Evolutionary conservation across 768 basidiomycete species (phyloP).

Genomic region (Crassisporium funariophilum): DNA sequence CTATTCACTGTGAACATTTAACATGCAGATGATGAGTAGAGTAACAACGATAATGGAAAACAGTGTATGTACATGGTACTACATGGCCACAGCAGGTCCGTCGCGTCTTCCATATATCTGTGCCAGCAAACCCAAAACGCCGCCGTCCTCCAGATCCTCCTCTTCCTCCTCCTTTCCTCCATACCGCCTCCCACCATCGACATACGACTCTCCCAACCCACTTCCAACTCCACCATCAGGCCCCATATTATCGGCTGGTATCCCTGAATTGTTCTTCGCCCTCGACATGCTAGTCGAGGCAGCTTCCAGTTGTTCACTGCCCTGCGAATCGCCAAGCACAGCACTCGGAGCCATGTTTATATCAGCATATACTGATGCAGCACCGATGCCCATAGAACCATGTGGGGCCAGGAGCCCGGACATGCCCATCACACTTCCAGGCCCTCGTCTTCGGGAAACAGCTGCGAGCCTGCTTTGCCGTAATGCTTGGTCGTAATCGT

Average conservation of each 20-base stretch:
- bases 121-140: slow-evolving; percentile 81
- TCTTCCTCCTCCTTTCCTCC: slow-evolving; percentile 58
- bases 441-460: slow-evolving; percentile 45
- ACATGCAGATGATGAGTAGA: no score
- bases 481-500: slow-evolving; percentile 73
- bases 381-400: slow-evolving; percentile 29
- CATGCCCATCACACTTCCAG: slow-evolving; percentile 50
- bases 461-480: slow-evolving; percentile 63
- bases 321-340: slow-evolving; percentile 76
- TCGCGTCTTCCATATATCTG: slow-evolving; percentile 77
- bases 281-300: slow-evolving; percentile 2
- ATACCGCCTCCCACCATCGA: slow-evolving; percentile 56
- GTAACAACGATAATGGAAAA: no score
- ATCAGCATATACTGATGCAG: slow-evolving; percentile 51
- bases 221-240: slow-evolving; percentile 61
- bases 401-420: slow-evolving; percentile 50
- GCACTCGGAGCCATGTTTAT: slow-evolving; percentile 66
- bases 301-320: slow-evolving; percentile 13
- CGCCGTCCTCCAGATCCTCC: slow-evolving; percentile 72
- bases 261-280: slow-evolving; percentile 19
- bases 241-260: slow-evolving; percentile 49
- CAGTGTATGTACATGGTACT: no score
- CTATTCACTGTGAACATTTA: no score
- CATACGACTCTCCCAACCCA: slow-evolving; percentile 72
- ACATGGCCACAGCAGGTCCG: slow-evolving; percentile 50